These are phyloP conservation scores for Entomortierella beljakovae DNA, from an alignment of 192 early-diverging fungal species.

Conservation along the genomic window DNA sequence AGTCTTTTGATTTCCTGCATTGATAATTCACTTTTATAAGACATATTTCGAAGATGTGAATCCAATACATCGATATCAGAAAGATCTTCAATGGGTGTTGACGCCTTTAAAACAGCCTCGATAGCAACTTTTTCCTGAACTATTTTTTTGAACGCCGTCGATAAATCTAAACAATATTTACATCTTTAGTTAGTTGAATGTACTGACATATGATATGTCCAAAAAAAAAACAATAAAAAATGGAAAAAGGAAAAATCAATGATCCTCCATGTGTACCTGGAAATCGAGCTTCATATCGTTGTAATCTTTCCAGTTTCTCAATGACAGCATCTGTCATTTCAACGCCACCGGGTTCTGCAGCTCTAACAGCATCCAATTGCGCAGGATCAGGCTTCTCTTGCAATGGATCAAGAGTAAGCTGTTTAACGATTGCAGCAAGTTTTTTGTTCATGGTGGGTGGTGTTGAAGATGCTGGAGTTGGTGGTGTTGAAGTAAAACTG, in stretches of 20 bases:
- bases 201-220: too few species aligned
- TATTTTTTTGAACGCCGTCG: conserved; percentile 50
- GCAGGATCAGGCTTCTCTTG: conserved; percentile 46
- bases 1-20: conserved; percentile 57
- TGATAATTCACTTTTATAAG: conserved; percentile 51
- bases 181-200: not conserved
- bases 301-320: conserved; percentile 44
- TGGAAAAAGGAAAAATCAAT: too few species aligned
- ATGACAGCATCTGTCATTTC: conserved; percentile 48
- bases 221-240: too few species aligned
- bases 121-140: conserved; percentile 54
- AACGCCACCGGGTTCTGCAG: conserved; percentile 42
- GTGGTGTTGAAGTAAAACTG: conserved; percentile 33
- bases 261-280: conserved; percentile 23
- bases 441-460: conserved; percentile 20
- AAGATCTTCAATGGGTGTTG: conserved; percentile 49
- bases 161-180: conserved; percentile 31
- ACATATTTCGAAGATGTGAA: conserved; percentile 54
- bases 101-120: conserved; percentile 47
- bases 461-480: conserved; percentile 9
- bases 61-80: conserved; percentile 54
- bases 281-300: conserved; percentile 54
- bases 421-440: conserved; percentile 24
- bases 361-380: conserved; percentile 41
- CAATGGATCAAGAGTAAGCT: conserved; percentile 41